Evolutionary conservation across 441 rosid species (phyloP).

Genomic region (Pelargonium cotyledonis): DNA sequence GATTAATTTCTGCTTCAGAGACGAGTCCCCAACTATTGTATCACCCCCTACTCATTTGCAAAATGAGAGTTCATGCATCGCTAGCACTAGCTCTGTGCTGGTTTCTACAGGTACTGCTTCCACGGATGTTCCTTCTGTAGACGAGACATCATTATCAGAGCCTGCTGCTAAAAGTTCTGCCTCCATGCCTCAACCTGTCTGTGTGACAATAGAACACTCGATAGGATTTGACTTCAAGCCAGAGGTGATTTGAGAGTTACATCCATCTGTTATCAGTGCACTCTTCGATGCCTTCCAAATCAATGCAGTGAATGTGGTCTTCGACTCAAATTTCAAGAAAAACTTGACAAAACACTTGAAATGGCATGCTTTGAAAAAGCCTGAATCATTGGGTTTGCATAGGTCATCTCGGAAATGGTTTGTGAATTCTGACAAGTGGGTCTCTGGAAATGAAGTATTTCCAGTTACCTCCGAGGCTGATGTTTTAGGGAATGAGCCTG

Average conservation of each 20-base stretch:
- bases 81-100: slow-evolving; percentile 24
- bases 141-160: slow-evolving; percentile 28
- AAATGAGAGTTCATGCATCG: slow-evolving; percentile 26
- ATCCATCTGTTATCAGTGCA: slow-evolving; percentile 58
- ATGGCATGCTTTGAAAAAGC: slow-evolving; percentile 59
- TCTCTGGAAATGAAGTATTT: slow-evolving; percentile 38
- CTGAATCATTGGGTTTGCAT: slow-evolving; percentile 28
- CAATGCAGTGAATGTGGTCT: slow-evolving; percentile 73
- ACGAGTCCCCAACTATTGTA: slow-evolving; percentile 29
- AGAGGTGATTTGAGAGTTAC: slow-evolving; percentile 68
- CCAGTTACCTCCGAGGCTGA: slow-evolving; percentile 36
- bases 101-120: slow-evolving; percentile 36
- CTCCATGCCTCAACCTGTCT: slow-evolving; percentile 23
- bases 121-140: slow-evolving; percentile 21
- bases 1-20: slow-evolving; percentile 81
- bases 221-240: slow-evolving; percentile 77
- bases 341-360: slow-evolving; percentile 62
- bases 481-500: slow-evolving; percentile 23
- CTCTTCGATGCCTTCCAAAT: slow-evolving; percentile 57
- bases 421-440: slow-evolving; percentile 55
- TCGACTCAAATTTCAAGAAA: slow-evolving; percentile 58
- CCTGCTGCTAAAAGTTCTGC: slow-evolving; percentile 31
- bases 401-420: slow-evolving; percentile 61
- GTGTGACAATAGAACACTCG: slow-evolving; percentile 35
- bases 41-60: slow-evolving; percentile 29